Conservation (phyloP, 2,329 filamentous ascomycete species). For the Ustilaginoidea virens region DNA sequence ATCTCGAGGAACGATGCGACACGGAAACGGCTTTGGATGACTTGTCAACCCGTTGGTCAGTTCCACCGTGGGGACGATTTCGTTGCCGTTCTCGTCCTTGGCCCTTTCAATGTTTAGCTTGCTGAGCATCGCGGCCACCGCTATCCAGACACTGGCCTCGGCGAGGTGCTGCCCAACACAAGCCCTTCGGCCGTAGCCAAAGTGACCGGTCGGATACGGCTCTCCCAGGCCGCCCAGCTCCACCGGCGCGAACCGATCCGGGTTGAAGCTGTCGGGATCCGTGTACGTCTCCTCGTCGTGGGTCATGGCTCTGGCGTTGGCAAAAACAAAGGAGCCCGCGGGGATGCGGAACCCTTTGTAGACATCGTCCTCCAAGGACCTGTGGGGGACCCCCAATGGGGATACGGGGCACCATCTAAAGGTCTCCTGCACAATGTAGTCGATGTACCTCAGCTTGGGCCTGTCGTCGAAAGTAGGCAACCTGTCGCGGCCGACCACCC, state of each 20-base stretch:
- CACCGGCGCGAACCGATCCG: conserved; percentile 24
- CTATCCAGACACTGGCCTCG: conserved; percentile 25
- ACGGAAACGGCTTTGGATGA: too few relatives aligned
- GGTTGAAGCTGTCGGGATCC: conserved; percentile 27
- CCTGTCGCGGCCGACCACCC: conserved; percentile 26
- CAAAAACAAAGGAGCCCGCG: conserved; percentile 29
- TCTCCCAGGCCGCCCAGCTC: conserved; percentile 24
- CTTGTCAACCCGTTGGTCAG: too few relatives aligned
- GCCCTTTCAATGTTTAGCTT: conserved; percentile 19
- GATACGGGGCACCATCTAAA: conserved; percentile 28
- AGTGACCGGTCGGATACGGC: conserved; percentile 28
- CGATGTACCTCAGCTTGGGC: conserved; percentile 25
- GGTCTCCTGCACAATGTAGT: conserved; percentile 30
- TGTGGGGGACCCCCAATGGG: conserved; percentile 38
- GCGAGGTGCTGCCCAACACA: conserved; percentile 36
- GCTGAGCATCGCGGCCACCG: conserved; percentile 23
- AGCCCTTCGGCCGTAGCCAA: conserved; percentile 36
- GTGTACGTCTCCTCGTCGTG: conserved; percentile 23
- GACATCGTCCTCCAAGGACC: conserved; percentile 35
- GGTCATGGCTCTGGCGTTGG: conserved; percentile 29
- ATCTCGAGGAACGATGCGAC: too few relatives aligned
- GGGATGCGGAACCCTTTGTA: conserved; percentile 43
- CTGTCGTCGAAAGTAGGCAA: conserved; percentile 31
- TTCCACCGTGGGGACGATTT: conserved; percentile 12
- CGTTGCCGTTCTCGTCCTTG: conserved; percentile 17